Base-by-base conservation (phyloP, 495 filamentous ascomycete genomes). In the Hyaloscypha finlandica region DNA sequence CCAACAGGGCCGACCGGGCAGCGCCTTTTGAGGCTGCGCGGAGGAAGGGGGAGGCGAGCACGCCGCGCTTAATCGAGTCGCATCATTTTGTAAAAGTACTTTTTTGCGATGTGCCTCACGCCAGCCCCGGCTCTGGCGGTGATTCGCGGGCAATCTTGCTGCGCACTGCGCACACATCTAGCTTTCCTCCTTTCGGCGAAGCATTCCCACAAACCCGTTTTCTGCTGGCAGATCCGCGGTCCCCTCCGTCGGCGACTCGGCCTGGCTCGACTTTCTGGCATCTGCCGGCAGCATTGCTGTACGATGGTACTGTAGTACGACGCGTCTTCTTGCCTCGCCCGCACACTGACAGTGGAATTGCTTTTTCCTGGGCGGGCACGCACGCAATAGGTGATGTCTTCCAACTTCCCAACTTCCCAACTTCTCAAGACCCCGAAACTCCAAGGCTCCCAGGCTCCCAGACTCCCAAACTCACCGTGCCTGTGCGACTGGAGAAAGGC, bases 211-310 rank as follows among this genome's bases (percentile, higher is more conserved):
- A 37, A 25, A 61, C 33, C 29, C 33, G 6, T 20, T 59, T 8
- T 32, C 32, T 20, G 56, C 4, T 59, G 25, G 30, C 32, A 59
- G 56, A 59, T 35, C 56, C 35, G 8, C 8, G 19, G 25, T 29
- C 22, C 8, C 53, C 4, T 4, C 22, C 22, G 6, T 8, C 30
- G 3, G 4, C 30, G 4, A 3, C 53, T 29, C 30, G 53, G 29
- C 22, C 51, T 42, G 42, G 11, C 42, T 48, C 42, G 25, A 25
- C 25, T 48, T 48, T 48, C 42, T 60, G 42, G 31, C 52, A 66
- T 58, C 51, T 63, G 64, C 68, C 68, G 68, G 68, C 39, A 66
- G 52, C 52, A 59, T 63, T 60, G 29, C 39, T 22, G 33, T 56
- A 25, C n/a, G n/a, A n/a, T n/a, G n/a, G n/a, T n/a, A n/a, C 39